These are phyloP conservation scores for Aspergillus sp. DNA, from an alignment of 2,329 filamentous ascomycete species.

Conservation along the genomic window DNA sequence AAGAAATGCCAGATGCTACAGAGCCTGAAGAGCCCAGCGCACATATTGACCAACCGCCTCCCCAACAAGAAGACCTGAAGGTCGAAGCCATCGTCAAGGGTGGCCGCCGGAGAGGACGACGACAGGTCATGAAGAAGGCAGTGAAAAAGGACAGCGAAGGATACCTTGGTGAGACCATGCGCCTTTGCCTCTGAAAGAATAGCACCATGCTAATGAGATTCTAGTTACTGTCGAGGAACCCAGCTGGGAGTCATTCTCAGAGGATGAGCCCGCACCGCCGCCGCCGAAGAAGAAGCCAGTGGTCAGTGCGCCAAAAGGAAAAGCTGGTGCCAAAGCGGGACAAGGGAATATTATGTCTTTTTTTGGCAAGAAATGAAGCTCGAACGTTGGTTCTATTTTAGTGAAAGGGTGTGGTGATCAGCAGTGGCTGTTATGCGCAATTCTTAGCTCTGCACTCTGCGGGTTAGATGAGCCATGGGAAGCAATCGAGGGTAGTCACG, in stretches of 20 bases:
- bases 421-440: not conserved
- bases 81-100: constrained; percentile 59
- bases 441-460: not conserved
- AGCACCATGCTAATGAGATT: constrained; percentile 18
- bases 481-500: not conserved
- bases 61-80: constrained; percentile 55
- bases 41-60: constrained; percentile 38
- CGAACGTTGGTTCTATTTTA: not conserved
- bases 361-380: constrained; percentile 74
- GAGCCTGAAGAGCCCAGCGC: constrained; percentile 39
- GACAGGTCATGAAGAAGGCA: constrained; percentile 85
- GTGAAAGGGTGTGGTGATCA: not conserved
- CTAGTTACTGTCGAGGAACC: constrained; percentile 83
- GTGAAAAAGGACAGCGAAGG: constrained; percentile 86
- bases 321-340: constrained; percentile 59
- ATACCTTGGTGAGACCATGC: constrained; percentile 71
- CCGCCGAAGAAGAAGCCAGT: constrained; percentile 53
- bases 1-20: constrained; percentile 52
- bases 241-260: constrained; percentile 91
- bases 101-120: constrained; percentile 74
- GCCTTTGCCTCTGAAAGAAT: not conserved
- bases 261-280: constrained; percentile 71
- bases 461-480: not conserved
- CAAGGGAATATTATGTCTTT: constrained; percentile 87
- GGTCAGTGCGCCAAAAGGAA: constrained; percentile 55